Conservation (phyloP, 176 grass and related monocot species). For the Metroxylon sagu region DNA sequence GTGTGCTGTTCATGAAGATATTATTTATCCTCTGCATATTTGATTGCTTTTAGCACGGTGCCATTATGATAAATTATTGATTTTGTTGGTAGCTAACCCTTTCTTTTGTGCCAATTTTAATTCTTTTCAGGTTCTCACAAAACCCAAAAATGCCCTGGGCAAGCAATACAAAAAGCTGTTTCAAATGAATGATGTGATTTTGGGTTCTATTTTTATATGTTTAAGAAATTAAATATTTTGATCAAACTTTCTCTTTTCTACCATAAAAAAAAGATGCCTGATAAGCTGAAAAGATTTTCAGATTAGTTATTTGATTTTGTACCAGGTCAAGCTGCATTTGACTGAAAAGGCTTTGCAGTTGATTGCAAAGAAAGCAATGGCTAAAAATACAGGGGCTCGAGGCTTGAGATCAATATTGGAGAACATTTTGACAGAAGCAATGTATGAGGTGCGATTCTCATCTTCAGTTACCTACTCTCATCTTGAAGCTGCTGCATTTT, state of each 20-base stretch:
- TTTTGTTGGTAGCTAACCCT: no score
- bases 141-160: slow-evolving; percentile 55
- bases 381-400: slow-evolving; percentile 56
- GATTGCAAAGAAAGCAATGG: slow-evolving; percentile 53
- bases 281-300: no score
- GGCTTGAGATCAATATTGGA: slow-evolving; percentile 61
- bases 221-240: no score
- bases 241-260: neutral
- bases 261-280: no score
- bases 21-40: no score
- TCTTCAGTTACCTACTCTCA: neutral
- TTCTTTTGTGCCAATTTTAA: slow-evolving; percentile 6
- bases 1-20: no score
- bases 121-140: slow-evolving; percentile 46
- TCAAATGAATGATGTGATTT: slow-evolving; percentile 60
- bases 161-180: slow-evolving; percentile 58
- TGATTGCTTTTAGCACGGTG: no score
- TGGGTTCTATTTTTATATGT: neutral
- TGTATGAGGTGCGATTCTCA: slow-evolving; percentile 49
- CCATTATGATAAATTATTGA: no score
- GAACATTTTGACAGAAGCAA: slow-evolving; percentile 51
- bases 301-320: no score
- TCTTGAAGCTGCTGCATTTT: no score
- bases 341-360: slow-evolving; percentile 46
- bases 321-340: slow-evolving; percentile 62